phyloP scores from a whole-genome alignment of 2,329 filamentous ascomycete genomes.

The Raffaelea albimanens region DNA sequence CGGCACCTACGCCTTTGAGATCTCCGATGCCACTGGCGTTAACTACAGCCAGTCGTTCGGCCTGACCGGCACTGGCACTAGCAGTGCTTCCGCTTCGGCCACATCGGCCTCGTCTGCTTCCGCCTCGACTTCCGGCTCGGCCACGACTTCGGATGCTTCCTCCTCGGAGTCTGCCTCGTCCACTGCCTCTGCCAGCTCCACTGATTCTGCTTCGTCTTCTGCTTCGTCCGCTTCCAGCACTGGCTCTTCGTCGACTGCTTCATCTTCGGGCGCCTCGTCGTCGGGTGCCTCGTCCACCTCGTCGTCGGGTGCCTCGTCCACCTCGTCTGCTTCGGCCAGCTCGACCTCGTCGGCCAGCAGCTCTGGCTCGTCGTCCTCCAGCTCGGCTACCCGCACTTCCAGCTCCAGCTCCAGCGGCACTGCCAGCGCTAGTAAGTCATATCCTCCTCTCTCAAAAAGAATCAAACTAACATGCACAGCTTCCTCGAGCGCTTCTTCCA shows the following conservation, averaged over 20 bases:
- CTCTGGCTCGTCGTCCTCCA: background rate
- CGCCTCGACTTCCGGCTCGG: background rate
- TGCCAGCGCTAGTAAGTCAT: background rate
- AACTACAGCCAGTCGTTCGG: conserved; percentile 37
- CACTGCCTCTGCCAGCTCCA: background rate
- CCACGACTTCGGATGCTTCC: background rate
- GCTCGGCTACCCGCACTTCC: background rate
- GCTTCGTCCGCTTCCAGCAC: background rate
- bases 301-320: conserved; percentile 6
- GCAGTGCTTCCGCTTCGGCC: conserved; percentile 10
- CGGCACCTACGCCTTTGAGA: conserved; percentile 36
- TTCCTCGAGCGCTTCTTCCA: background rate
- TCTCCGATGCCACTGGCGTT: conserved; percentile 25
- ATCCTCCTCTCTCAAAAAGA: background rate
- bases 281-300: conserved; percentile 15
- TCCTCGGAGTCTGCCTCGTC: background rate
- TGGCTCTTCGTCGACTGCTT: conserved; percentile 8
- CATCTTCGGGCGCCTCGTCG: conserved; percentile 13
- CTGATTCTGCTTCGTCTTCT: background rate
- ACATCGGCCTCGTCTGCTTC: conserved; percentile 13
- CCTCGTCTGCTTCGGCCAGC: conserved; percentile 1
- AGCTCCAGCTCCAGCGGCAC: background rate
- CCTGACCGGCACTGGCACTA: conserved; percentile 15
- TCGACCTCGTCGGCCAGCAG: background rate
- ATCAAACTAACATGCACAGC: background rate